These are phyloP conservation scores for Ophiostoma himal-ulmi DNA, from an alignment of 2,329 filamentous ascomycete species.

Conservation along the genomic window DNA sequence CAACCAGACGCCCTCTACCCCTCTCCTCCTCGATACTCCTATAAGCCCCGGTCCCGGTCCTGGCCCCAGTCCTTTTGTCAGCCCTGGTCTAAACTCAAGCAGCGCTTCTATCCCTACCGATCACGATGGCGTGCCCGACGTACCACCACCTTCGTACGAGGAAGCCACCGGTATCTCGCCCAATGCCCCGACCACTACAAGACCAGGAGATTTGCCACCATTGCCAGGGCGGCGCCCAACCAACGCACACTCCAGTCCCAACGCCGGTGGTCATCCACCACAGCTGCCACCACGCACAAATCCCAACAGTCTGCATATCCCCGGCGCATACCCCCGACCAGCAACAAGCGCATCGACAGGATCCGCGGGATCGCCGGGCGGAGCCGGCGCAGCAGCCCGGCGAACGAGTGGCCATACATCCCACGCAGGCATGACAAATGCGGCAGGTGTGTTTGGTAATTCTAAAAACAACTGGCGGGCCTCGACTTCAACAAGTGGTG, in stretches of 20 bases:
- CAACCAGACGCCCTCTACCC: constrained; percentile 24
- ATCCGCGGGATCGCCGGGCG: background rate
- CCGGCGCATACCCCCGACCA: constrained; percentile 12
- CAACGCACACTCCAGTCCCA: background rate
- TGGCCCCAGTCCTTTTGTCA: background rate
- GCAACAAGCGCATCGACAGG: background rate
- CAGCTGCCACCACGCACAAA: constrained; percentile 4
- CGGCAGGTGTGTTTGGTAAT: background rate
- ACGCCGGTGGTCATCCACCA: background rate
- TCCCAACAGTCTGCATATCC: background rate
- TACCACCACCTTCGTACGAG: constrained; percentile 26
- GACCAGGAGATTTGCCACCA: background rate
- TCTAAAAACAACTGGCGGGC: background rate
- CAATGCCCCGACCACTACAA: background rate
- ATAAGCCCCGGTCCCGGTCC: background rate
- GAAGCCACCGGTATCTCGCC: constrained; percentile 23
- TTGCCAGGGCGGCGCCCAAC: background rate
- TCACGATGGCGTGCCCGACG: constrained; percentile 18
- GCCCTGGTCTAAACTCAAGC: background rate
- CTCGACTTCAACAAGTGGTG: background rate
- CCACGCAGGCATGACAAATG: background rate
- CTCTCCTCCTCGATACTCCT: constrained; percentile 16
- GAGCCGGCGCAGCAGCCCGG: background rate
- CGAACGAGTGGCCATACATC: background rate
- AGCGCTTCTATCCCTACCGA: background rate